Evolutionary conservation across 257 asterid genomes (phyloP).

Genomic region (Solanum virginianum): DNA sequence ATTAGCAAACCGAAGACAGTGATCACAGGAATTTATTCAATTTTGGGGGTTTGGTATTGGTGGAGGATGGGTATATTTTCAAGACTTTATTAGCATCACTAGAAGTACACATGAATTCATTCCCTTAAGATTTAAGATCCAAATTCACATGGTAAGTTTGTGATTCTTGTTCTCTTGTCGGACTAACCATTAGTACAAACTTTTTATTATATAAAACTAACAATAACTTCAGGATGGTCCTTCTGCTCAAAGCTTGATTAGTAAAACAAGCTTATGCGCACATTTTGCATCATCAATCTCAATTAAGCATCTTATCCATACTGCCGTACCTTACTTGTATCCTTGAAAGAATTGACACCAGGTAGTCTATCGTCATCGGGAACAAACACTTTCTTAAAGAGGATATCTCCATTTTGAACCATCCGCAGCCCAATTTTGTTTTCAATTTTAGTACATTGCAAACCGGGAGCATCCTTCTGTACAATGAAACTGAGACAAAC

Average conservation of each 20-base stretch:
- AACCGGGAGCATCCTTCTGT: constrained; percentile 79
- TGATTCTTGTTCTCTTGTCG: not conserved
- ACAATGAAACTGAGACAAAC: constrained; percentile 56
- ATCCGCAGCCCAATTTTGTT: constrained; percentile 88
- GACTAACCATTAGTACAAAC: not conserved
- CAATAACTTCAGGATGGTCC: not conserved
- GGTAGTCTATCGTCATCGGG: constrained; percentile 90
- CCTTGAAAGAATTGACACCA: constrained; percentile 85
- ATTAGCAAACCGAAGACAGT: not conserved
- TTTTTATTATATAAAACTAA: not conserved
- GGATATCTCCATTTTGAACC: constrained; percentile 91
- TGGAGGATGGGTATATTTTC: not conserved
- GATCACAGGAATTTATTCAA: not conserved
- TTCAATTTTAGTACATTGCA: constrained; percentile 83
- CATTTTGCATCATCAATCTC: not conserved
- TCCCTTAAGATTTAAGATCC: not conserved
- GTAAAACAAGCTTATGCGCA: not conserved
- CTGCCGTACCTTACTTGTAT: constrained; percentile 71
- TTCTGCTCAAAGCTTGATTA: not conserved
- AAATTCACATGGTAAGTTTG: not conserved
- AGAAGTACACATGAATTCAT: not conserved
- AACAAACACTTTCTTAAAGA: constrained; percentile 65
- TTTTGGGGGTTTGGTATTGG: not conserved
- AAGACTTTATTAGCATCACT: not conserved
- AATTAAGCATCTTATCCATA: not conserved